A percentile compares a stretch with the other conserved stretches of the same genome.
phyloP scores from a whole-genome alignment of 2,329 filamentous ascomycete species.

The Aspergillus tubingensis region DNA sequence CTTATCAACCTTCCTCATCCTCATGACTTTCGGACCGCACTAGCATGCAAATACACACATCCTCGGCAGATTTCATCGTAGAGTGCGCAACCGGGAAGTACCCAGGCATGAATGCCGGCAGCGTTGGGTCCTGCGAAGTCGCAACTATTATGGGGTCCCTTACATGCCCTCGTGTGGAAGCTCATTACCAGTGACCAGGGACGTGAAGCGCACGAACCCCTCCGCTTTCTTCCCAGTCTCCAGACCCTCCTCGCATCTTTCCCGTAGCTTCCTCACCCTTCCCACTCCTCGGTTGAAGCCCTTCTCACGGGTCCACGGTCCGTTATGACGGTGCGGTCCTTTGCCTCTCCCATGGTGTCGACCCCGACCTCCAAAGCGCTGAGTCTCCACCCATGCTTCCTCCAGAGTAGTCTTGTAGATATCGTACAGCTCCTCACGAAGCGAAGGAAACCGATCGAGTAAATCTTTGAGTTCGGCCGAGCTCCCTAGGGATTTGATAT shows the following conservation, averaged over 20 bases:
- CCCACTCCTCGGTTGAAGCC: slow-evolving; percentile 46
- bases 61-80: background rate
- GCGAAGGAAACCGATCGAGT: slow-evolving; percentile 40
- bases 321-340: slow-evolving; percentile 31
- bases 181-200: slow-evolving; percentile 31
- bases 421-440: slow-evolving; percentile 43
- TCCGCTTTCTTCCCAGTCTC: slow-evolving; percentile 36
- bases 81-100: background rate
- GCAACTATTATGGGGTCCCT: background rate
- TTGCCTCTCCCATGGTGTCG: slow-evolving; percentile 32
- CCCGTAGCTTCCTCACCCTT: slow-evolving; percentile 41
- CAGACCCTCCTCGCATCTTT: slow-evolving; percentile 38
- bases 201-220: slow-evolving; percentile 41
- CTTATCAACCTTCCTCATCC: background rate
- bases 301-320: slow-evolving; percentile 46
- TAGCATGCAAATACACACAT: background rate
- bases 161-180: slow-evolving; percentile 8
- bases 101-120: background rate
- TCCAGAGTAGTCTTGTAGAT: slow-evolving; percentile 46
- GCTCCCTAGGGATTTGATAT: slow-evolving; percentile 23
- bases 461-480: slow-evolving; percentile 41
- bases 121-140: background rate
- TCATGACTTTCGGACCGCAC: background rate
- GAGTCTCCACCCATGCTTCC: slow-evolving; percentile 43
- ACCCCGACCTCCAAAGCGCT: slow-evolving; percentile 23